Base-by-base conservation (phyloP, 164 flowering plant species). In the Stephania japonica region DNA sequence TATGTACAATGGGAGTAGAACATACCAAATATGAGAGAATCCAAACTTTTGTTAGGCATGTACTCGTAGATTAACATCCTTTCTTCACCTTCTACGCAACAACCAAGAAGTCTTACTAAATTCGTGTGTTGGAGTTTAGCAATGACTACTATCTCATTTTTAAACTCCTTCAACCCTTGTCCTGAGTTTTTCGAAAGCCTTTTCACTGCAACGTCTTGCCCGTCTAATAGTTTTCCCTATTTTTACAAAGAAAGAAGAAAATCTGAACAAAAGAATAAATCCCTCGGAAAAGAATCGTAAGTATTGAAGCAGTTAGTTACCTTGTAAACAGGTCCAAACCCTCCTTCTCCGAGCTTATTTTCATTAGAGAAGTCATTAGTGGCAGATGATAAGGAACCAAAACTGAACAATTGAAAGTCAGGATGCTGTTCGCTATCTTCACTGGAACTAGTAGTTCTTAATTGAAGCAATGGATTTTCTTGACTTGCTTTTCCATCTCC, bases 61-160 rank as follows among this genome's bases (percentile, higher is more conserved):
- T 74, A 74, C 65, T 74, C 71, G 11, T 74, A 74, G 66, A 74
- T 42, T 38, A 74, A n/a, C 71, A 74, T 67, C 70, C 68, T 74
- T 68, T 74, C 76, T n/a, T 74, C 71, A 23, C 69, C 75, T 18
- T 74, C 8, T 12, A 68, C 41, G 32, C 76, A 74, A 42, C 70
- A 53, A 64, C 66, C 76, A 25, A 74, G 25, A 53, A 74, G 71
- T 19, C 67, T 74, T 25, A 74, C 76, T 1, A 74, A 50, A 53
- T 74, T 74, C 49, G 43, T 74, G 42, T 74, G 76, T 68, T 74
- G 70, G 65, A 74, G 76, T 41, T 66, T 74, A 3, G 71, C 76
- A 41, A 74, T 74, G 38, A 74, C 27, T 56, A 42, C 18, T 11
- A 74, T 70, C 47, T 68, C 76, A 67, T 73, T 73, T 67, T 72